Conservation (phyloP, 2,329 filamentous ascomycete genomes). For the Penicillium sclerotigenum region DNA sequence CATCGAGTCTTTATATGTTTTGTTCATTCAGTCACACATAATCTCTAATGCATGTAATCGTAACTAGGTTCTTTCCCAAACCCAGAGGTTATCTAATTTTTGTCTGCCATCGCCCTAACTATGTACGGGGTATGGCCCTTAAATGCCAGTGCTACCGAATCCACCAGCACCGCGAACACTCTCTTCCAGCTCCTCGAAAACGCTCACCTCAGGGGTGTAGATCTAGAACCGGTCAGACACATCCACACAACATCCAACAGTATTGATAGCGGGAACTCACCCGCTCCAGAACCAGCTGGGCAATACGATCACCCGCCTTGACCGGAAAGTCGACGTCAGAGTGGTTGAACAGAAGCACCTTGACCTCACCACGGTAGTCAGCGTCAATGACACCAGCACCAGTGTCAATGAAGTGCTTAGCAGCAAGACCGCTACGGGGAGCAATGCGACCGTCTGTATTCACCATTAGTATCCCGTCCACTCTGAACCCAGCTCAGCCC, state of each 20-base stretch:
- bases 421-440: slow-evolving; percentile 83
- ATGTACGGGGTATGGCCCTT: not conserved
- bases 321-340: slow-evolving; percentile 76
- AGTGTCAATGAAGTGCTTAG: slow-evolving; percentile 94
- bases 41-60: not conserved
- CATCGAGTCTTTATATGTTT: not conserved
- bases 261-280: slow-evolving; percentile 36
- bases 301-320: slow-evolving; percentile 82
- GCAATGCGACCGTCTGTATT: slow-evolving; percentile 77
- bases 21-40: not conserved
- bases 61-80: not conserved
- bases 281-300: slow-evolving; percentile 89
- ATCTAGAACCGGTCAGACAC: slow-evolving; percentile 52
- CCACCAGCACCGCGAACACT: slow-evolving; percentile 87
- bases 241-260: not conserved
- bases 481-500: not conserved
- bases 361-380: slow-evolving; percentile 91
- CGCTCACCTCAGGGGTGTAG: slow-evolving; percentile 85
- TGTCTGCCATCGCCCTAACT: not conserved
- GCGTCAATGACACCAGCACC: slow-evolving; percentile 97
- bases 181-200: slow-evolving; percentile 82
- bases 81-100: not conserved
- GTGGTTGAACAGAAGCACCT: slow-evolving; percentile 93
- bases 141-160: slow-evolving; percentile 77
- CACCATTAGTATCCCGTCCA: not conserved